Evolutionary conservation across 495 filamentous ascomycete genomes (phyloP).

Genomic region (Eremomyces bilateralis): DNA sequence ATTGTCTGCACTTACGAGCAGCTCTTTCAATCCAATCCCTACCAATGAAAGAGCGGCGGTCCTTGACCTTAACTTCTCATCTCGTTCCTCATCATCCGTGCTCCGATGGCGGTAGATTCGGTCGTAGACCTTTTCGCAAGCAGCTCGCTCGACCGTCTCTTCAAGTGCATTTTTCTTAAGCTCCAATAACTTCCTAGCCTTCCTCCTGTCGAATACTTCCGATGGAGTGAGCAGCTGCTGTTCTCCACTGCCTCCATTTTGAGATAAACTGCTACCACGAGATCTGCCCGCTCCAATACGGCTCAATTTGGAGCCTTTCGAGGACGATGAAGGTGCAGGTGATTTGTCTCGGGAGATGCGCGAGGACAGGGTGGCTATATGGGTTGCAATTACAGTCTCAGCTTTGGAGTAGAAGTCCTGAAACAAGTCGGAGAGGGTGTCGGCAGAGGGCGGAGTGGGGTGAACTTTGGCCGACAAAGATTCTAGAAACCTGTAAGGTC

Average conservation of each 20-base stretch:
- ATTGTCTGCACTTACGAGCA: conserved; percentile 51
- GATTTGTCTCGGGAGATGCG: conserved; percentile 44
- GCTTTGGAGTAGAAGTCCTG: conserved; percentile 86
- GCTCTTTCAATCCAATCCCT: conserved; percentile 68
- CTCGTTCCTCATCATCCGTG: conserved; percentile 83
- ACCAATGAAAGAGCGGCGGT: conserved; percentile 79
- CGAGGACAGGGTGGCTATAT: conserved; percentile 63
- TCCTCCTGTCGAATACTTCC: conserved; percentile 60
- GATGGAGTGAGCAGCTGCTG: conserved; percentile 84
- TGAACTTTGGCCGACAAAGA: conserved; percentile 76
- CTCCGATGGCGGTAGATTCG: conserved; percentile 78
- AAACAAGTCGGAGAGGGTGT: conserved; percentile 66
- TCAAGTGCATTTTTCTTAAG: conserved; percentile 56
- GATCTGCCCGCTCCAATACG: neutral
- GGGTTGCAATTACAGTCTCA: conserved; percentile 63
- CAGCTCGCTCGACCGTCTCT: conserved; percentile 74
- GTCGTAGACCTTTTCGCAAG: conserved; percentile 71
- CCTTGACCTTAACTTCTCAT: conserved; percentile 86
- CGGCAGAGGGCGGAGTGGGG: conserved; percentile 59
- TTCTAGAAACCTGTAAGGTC: conserved; percentile 54
- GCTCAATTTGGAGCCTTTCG: conserved; percentile 22
- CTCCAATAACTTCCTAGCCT: conserved; percentile 54
- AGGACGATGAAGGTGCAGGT: conserved; percentile 26
- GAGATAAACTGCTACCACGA: conserved; percentile 14
- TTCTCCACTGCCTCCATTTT: conserved; percentile 24